Base-by-base conservation (phyloP, 2,329 filamentous ascomycete species). In the Cordyceps fumosorosea region DNA sequence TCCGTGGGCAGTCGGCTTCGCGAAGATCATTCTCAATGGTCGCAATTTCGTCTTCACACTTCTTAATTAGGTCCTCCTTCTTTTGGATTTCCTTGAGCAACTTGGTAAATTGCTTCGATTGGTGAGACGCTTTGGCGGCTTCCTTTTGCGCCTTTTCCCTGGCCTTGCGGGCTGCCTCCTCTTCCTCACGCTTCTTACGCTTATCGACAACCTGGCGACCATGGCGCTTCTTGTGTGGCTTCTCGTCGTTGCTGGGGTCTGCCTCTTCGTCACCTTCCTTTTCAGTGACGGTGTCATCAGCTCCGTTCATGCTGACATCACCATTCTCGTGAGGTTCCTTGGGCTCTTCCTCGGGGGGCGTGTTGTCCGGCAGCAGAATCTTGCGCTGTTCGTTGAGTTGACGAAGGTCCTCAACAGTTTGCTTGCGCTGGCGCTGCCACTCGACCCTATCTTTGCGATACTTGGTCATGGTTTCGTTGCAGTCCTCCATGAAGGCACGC, bases 391-490 rank as follows among this genome's bases (percentile, higher is more conserved):
- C 87, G 65, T 91, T 88, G 2, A 92, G 78, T 29, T 80, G 77
- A 65, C 86, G 87, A 29, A 93, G 77, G 59, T 92, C 88, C 72
- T 92, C 88, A 42, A 87, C 77, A 84, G 80, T 78, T 73, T 84
- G 81, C 67, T 87, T 87, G 66, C 89, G 87, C 67, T 89, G 85
- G 66, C 92, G 85, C 76, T 98, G 93, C 75, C 87, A 89, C 66
- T 96, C 91, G 64, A 97, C 96, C 78, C 96, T 97, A 72, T 96
- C 90, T 75, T 99, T 99, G 56, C 95, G 88, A 70, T 96, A 91
- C 60, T 87, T 86, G 1, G 95, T 99, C 93, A 98, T 97, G 60
- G 91, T 90, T 70, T 93, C 90, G 66, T 89, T 91, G 76, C 93
- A 96, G 65, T 93, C 89, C 67, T 96, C 91, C 80, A 99, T 89